Conservation (phyloP, 805 yeast species). For the Brettanomyces nanus region DNA sequence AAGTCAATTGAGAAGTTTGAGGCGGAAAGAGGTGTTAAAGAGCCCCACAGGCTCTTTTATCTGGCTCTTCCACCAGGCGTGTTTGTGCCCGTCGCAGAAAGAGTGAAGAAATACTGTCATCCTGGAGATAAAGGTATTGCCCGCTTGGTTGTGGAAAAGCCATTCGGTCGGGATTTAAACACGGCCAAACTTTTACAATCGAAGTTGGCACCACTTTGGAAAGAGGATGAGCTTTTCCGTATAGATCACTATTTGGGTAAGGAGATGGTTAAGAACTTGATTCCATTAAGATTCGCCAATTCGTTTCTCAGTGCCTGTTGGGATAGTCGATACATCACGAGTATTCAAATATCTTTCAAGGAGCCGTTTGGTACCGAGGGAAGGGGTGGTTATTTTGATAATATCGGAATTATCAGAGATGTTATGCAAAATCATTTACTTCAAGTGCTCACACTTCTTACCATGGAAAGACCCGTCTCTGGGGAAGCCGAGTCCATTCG, state of each 20-base stretch:
- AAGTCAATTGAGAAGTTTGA: slow-evolving; percentile 54
- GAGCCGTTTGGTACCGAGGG: slow-evolving; percentile 99
- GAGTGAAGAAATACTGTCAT: slow-evolving; percentile 63
- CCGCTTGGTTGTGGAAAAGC: slow-evolving; percentile 90
- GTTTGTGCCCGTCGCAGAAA: slow-evolving; percentile 69
- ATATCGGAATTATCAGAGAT: slow-evolving; percentile 91
- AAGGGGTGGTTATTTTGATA: slow-evolving; percentile 96
- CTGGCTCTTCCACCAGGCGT: slow-evolving; percentile 94
- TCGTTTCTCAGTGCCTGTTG: slow-evolving; percentile 81
- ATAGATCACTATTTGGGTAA: slow-evolving; percentile 97
- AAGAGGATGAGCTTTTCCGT: slow-evolving; percentile 87
- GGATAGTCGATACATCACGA: slow-evolving; percentile 71
- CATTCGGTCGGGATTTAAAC: slow-evolving; percentile 88
- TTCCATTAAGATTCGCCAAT: slow-evolving; percentile 87
- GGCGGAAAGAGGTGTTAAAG: slow-evolving; percentile 30
- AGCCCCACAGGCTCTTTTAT: slow-evolving; percentile 78
- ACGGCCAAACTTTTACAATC: slow-evolving; percentile 71
- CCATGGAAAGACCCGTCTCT: slow-evolving; percentile 95
- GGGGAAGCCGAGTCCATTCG: slow-evolving; percentile 88
- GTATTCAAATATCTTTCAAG: slow-evolving; percentile 86
- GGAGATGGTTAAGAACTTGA: slow-evolving; percentile 92
- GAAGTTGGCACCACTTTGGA: slow-evolving; percentile 75
- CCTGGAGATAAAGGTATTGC: slow-evolving; percentile 56
- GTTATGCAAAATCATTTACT: slow-evolving; percentile 97
- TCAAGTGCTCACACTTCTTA: slow-evolving; percentile 83